These are phyloP conservation scores for Medicago lupulina DNA, from an alignment of 306 rosid species.

Conservation along the genomic window DNA sequence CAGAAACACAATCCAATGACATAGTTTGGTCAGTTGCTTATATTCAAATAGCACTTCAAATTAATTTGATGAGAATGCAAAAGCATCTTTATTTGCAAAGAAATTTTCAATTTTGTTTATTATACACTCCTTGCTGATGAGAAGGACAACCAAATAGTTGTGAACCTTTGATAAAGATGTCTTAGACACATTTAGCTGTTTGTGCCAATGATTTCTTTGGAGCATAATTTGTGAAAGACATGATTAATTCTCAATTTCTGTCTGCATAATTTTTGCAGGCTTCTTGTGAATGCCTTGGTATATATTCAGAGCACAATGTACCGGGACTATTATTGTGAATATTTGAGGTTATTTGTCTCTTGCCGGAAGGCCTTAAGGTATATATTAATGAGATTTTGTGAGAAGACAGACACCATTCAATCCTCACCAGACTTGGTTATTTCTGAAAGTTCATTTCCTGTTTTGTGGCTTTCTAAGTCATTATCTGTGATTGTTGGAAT, in stretches of 20 bases:
- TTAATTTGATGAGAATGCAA: conserved; percentile 33
- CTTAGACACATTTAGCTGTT: conserved; percentile 14
- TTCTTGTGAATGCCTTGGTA: conserved; percentile 63
- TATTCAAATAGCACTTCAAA: neutral
- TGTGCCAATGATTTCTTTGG: conserved; percentile 23
- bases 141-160: neutral
- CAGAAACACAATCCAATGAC: conserved; percentile 10
- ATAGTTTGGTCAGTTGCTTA: conserved; percentile 6
- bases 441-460: conserved; percentile 59
- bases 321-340: conserved; percentile 53
- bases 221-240: conserved; percentile 33
- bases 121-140: conserved; percentile 10
- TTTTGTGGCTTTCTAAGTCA: conserved; percentile 80
- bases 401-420: conserved; percentile 50
- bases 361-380: conserved; percentile 80
- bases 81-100: conserved; percentile 5
- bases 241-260: conserved; percentile 25
- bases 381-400: conserved; percentile 54
- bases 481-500: conserved; percentile 57
- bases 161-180: conserved; percentile 7
- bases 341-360: conserved; percentile 72
- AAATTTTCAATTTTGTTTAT: conserved; percentile 26
- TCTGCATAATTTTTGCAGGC: conserved; percentile 63
- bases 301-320: conserved; percentile 43
- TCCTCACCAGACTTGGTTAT: conserved; percentile 47